phyloP scores from a whole-genome alignment of 352 stramenopile species.

The Phytophthora ramorum region DNA sequence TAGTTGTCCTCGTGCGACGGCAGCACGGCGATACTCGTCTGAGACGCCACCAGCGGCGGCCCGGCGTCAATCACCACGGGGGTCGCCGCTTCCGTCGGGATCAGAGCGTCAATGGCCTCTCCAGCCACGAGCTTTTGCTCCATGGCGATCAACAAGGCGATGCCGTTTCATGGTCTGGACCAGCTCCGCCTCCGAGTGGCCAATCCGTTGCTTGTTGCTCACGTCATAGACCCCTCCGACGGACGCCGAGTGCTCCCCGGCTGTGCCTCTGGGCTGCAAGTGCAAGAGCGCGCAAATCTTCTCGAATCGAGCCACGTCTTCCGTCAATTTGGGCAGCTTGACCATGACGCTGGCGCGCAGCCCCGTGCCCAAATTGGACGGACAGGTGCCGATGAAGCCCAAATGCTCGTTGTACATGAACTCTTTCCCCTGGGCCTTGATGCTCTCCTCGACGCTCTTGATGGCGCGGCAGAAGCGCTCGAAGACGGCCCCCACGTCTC shows the following conservation, averaged over 20 bases:
- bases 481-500: conserved; percentile 93
- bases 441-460: conserved; percentile 72
- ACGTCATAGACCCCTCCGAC: conserved; percentile 90
- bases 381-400: conserved; percentile 87
- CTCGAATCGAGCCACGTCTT: conserved; percentile 82
- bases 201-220: conserved; percentile 89
- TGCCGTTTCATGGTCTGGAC: conserved; percentile 90
- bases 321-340: conserved; percentile 87
- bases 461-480: conserved; percentile 82
- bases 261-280: conserved; percentile 78
- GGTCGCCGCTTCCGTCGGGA: conserved; percentile 60
- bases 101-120: conserved; percentile 70
- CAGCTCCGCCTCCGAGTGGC: conserved; percentile 91
- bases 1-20: conserved; percentile 77
- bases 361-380: conserved; percentile 89
- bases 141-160: conserved; percentile 87
- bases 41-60: conserved; percentile 38
- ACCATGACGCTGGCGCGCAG: conserved; percentile 88
- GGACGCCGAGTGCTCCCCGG: conserved; percentile 89
- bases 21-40: conserved; percentile 60
- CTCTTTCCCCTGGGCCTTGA: conserved; percentile 77
- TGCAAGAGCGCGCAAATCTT: conserved; percentile 84
- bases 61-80: conserved; percentile 75
- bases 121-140: conserved; percentile 87
- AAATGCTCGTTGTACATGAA: conserved; percentile 93